Percentiles rank a stretch among this genome's conserved stretches.
These are phyloP conservation scores for Cucumis hystrix DNA, from an alignment of 306 rosid genomes.

Conservation along the genomic window DNA sequence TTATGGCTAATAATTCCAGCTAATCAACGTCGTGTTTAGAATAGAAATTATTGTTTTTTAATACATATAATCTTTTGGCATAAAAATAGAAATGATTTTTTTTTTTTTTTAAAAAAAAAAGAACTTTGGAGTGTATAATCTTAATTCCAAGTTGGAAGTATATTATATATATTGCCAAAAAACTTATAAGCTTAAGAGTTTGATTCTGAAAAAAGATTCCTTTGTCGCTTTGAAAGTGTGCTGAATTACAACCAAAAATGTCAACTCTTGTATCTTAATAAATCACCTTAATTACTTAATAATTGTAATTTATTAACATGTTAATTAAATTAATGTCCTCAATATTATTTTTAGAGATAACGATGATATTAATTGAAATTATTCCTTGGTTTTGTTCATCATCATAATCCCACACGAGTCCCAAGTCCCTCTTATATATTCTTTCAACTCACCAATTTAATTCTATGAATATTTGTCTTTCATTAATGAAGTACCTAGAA, in stretches of 20 bases:
- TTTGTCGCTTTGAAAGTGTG: slow-evolving; percentile 18
- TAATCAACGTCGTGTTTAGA: slow-evolving; percentile 6
- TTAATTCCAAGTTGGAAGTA: slow-evolving; percentile 14
- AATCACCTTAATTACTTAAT: slow-evolving; percentile 13
- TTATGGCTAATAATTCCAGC: slow-evolving; percentile 2
- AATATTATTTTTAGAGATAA: neutral
- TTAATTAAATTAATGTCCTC: neutral
- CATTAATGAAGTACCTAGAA: slow-evolving; percentile 20
- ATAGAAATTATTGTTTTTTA: neutral
- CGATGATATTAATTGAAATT: slow-evolving; percentile 21
- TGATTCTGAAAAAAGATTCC: slow-evolving; percentile 42
- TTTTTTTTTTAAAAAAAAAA: neutral
- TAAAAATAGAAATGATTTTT: neutral
- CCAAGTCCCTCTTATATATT: slow-evolving; percentile 7
- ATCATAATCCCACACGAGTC: slow-evolving; percentile 24
- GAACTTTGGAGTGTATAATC: neutral
- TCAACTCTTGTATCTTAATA: slow-evolving; percentile 40
- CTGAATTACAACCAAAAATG: slow-evolving; percentile 28
- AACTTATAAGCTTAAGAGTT: slow-evolving; percentile 1
- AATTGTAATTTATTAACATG: neutral
- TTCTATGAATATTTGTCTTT: slow-evolving; percentile 72
- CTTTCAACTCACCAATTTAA: slow-evolving; percentile 28
- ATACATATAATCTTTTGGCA: no score
- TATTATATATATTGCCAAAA: slow-evolving; percentile 19
- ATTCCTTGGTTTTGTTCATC: slow-evolving; percentile 29